Evolutionary conservation across 306 rosid genomes (phyloP).

Genomic region (Lathyrus aphaca): DNA sequence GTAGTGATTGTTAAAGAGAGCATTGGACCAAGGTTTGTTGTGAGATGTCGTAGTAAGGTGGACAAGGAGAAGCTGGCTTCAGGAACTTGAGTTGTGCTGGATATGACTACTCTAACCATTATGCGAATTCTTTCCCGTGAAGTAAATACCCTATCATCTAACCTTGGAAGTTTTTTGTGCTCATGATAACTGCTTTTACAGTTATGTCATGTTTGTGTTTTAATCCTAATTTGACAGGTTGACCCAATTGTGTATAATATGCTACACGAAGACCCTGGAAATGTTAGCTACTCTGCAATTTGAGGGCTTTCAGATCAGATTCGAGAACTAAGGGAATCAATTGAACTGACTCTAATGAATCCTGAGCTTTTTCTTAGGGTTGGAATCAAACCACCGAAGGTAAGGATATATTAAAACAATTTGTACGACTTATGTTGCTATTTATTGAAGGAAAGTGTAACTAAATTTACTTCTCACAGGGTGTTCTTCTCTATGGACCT

Average conservation of each 20-base stretch:
- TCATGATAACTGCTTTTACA: neutral
- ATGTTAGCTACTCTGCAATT: constrained; percentile 79
- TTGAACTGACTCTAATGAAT: constrained; percentile 80
- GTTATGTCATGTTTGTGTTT: neutral
- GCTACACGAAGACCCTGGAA: constrained; percentile 86
- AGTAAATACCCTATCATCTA: constrained; percentile 39
- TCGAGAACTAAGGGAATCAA: constrained; percentile 71
- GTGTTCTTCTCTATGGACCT: constrained; percentile 91
- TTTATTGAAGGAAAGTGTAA: neutral
- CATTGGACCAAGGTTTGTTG: constrained; percentile 69
- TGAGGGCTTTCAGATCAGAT: constrained; percentile 89
- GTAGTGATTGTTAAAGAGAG: constrained; percentile 80
- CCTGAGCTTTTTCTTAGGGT: constrained; percentile 83
- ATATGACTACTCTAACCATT: constrained; percentile 68
- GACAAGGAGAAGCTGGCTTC: constrained; percentile 72
- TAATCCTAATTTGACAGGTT: constrained; percentile 48
- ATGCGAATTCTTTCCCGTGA: constrained; percentile 82
- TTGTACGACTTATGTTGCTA: neutral
- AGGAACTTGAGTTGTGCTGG: constrained; percentile 77
- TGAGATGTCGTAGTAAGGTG: constrained; percentile 74
- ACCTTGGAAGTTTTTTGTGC: neutral
- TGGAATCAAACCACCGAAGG: constrained; percentile 93
- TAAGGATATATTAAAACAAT: constrained; percentile 6
- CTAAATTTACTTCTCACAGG: constrained; percentile 40
- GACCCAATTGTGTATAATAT: constrained; percentile 73